These are phyloP conservation scores for Xerocomus potaroensis DNA, from an alignment of 768 basidiomycete genomes.

Conservation along the genomic window DNA sequence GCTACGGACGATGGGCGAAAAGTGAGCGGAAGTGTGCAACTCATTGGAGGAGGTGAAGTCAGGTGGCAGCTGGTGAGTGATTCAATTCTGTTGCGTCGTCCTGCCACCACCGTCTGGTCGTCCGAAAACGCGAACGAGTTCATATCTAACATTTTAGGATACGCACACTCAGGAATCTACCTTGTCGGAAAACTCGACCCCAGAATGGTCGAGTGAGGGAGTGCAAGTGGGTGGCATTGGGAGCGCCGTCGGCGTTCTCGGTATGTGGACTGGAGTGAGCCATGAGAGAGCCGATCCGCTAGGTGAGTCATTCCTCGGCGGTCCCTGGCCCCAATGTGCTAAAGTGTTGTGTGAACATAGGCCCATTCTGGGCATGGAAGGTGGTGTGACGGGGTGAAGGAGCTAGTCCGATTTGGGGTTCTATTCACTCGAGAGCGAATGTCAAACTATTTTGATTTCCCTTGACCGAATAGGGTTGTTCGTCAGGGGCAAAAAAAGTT, in stretches of 20 bases:
- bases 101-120: too few species aligned
- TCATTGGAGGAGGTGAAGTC: slow-evolving; percentile 46
- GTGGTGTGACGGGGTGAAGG: slow-evolving; percentile 25
- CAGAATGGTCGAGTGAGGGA: slow-evolving; percentile 53
- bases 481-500: too few species aligned
- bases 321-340: background rate
- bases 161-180: slow-evolving; percentile 30
- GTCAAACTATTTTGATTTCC: too few species aligned
- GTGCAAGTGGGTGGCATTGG: slow-evolving; percentile 54
- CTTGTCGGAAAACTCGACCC: slow-evolving; percentile 26
- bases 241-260: slow-evolving; percentile 49
- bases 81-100: too few species aligned
- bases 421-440: background rate
- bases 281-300: slow-evolving; percentile 44
- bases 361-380: slow-evolving; percentile 44
- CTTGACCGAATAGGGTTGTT: too few species aligned
- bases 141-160: slow-evolving; percentile 11
- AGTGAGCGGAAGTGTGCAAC: slow-evolving; percentile 42
- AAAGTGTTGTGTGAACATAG: slow-evolving; percentile 14
- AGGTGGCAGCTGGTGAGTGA: slow-evolving; percentile 47
- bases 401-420: background rate
- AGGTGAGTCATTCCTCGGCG: slow-evolving; percentile 28
- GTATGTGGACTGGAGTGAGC: slow-evolving; percentile 50
- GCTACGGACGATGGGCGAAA: slow-evolving; percentile 31
- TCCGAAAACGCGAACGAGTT: background rate